These are phyloP conservation scores for Phytophthora palmivora DNA, from an alignment of 352 stramenopile species.

Conservation along the genomic window DNA sequence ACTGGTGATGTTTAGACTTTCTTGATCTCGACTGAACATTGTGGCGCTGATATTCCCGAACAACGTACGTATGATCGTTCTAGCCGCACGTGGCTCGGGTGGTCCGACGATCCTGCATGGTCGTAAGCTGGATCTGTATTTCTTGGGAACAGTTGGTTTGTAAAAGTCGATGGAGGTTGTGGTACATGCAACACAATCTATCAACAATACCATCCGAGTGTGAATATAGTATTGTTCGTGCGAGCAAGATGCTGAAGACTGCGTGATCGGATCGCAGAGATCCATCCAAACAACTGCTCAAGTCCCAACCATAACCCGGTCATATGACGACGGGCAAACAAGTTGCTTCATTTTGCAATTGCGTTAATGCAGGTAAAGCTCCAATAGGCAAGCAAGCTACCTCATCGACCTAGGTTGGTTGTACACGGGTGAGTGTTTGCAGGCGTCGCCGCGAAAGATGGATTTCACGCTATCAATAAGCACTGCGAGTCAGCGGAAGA, in stretches of 20 bases:
- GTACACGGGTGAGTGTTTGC: not conserved
- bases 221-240: not conserved
- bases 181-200: slow-evolving; percentile 1
- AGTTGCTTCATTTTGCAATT: slow-evolving; percentile 28
- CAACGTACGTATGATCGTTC: not conserved
- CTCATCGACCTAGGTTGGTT: slow-evolving; percentile 1
- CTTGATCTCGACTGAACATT: not conserved
- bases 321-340: slow-evolving; percentile 3
- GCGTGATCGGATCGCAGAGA: slow-evolving; percentile 15
- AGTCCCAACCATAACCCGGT: slow-evolving; percentile 9
- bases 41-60: not conserved
- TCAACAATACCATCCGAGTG: not conserved
- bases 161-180: slow-evolving; percentile 15
- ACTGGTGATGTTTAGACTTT: no score
- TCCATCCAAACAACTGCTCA: slow-evolving; percentile 17
- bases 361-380: slow-evolving; percentile 6
- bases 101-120: slow-evolving; percentile 5
- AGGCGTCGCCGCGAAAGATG: slow-evolving; percentile 10
- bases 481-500: slow-evolving; percentile 22
- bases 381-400: not conserved
- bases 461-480: slow-evolving; percentile 33
- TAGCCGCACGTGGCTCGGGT: slow-evolving; percentile 1
- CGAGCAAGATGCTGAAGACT: not conserved
- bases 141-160: slow-evolving; percentile 27
- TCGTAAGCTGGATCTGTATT: slow-evolving; percentile 1